These are phyloP conservation scores for Metschnikowia lachancei DNA, from an alignment of 805 yeast species.

Conservation along the genomic window DNA sequence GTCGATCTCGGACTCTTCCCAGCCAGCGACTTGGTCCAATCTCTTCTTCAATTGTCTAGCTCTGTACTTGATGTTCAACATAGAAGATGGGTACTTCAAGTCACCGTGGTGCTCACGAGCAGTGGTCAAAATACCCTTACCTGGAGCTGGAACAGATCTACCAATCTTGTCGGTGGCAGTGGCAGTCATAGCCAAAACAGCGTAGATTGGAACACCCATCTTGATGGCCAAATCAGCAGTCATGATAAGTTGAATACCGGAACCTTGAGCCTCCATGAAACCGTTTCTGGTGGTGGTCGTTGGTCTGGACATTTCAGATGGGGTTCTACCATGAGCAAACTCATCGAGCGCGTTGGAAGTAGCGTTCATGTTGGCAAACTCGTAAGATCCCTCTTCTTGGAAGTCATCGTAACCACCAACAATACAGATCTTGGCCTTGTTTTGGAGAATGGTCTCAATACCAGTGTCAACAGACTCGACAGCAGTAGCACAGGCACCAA, in stretches of 20 bases:
- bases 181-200: slow-evolving; percentile 88
- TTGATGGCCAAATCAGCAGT: slow-evolving; percentile 87
- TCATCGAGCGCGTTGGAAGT: slow-evolving; percentile 89
- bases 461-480: slow-evolving; percentile 96
- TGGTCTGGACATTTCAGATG: slow-evolving; percentile 98
- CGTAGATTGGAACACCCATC: slow-evolving; percentile 99
- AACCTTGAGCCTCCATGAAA: slow-evolving; percentile 99
- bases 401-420: slow-evolving; percentile 99
- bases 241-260: slow-evolving; percentile 97
- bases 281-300: slow-evolving; percentile 94
- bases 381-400: slow-evolving; percentile 98
- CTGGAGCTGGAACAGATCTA: slow-evolving; percentile 99
- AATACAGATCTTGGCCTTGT: slow-evolving; percentile 92
- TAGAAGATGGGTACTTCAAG: slow-evolving; percentile 72
- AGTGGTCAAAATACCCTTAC: slow-evolving; percentile 97
- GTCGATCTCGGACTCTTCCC: slow-evolving; percentile 82
- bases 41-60: slow-evolving; percentile 84
- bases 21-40: slow-evolving; percentile 67
- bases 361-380: slow-evolving; percentile 98
- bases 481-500: slow-evolving; percentile 99
- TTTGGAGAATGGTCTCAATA: slow-evolving; percentile 86
- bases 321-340: slow-evolving; percentile 93
- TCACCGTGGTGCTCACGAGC: slow-evolving; percentile 90
- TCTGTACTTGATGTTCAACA: slow-evolving; percentile 90
- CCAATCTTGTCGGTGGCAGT: slow-evolving; percentile 99